Conservation (phyloP, 352 stramenopile genomes). For the Albugo candida region DNA sequence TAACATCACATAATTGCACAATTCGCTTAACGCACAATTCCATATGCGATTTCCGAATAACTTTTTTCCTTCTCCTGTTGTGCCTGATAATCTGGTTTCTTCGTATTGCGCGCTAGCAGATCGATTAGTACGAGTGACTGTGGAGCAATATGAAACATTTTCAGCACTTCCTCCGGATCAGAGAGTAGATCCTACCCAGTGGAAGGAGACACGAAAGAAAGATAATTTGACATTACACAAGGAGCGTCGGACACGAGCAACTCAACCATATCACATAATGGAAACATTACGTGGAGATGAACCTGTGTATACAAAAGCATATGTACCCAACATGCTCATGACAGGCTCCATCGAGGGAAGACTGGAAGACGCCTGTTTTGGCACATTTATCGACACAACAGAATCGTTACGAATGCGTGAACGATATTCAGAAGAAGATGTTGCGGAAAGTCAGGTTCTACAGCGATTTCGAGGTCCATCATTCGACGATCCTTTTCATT, state of each 20-base stretch:
- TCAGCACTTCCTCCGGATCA: background rate
- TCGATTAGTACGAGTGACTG: too few relatives aligned
- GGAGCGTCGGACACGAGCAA: slow-evolving; percentile 5
- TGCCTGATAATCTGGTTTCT: too few relatives aligned
- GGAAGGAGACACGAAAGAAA: slow-evolving; percentile 16
- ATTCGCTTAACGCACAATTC: too few relatives aligned
- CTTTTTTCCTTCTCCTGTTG: too few relatives aligned
- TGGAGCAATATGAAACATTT: too few relatives aligned
- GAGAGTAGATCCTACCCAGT: slow-evolving; percentile 14
- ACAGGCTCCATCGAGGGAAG: slow-evolving; percentile 1
- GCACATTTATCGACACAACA: slow-evolving; percentile 6
- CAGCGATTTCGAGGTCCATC: slow-evolving; percentile 5
- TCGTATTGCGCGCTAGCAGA: too few relatives aligned
- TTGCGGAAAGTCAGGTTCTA: slow-evolving; percentile 6
- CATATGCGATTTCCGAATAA: too few relatives aligned
- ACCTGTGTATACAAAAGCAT: too few relatives aligned
- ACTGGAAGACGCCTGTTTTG: slow-evolving; percentile 8
- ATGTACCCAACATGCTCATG: slow-evolving; percentile 6
- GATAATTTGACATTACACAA: slow-evolving; percentile 23
- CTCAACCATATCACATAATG: too few relatives aligned
- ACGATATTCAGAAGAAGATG: slow-evolving; percentile 3
- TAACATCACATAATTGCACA: too few relatives aligned
- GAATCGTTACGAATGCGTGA: slow-evolving; percentile 3
- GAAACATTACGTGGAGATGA: too few relatives aligned
- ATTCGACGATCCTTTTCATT: slow-evolving; percentile 8